Conservation (phyloP, 2,329 filamentous ascomycete genomes). For the Beauveria asiatica region DNA sequence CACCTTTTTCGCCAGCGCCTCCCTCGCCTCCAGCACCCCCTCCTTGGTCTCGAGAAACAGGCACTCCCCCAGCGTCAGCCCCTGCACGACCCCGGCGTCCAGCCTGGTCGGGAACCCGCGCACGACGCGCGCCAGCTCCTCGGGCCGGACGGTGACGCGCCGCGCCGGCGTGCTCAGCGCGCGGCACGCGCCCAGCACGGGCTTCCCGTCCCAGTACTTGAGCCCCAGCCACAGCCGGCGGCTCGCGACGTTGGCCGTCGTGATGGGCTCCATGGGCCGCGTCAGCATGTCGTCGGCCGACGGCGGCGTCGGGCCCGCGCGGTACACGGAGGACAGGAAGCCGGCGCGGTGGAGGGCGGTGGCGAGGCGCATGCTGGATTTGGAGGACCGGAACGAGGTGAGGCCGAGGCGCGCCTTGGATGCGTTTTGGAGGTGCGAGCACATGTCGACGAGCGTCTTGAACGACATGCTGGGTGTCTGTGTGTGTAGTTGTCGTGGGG, state of each 20-base stretch:
- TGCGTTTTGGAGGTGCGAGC: constrained; percentile 87
- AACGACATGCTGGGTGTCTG: constrained; percentile 38
- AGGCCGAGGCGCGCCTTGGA: constrained; percentile 74
- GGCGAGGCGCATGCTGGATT: constrained; percentile 67
- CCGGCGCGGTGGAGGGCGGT: constrained; percentile 75
- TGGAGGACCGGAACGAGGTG: constrained; percentile 73
- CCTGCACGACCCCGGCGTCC: constrained; percentile 60
- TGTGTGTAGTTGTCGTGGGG: background rate
- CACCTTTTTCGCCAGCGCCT: constrained; percentile 70
- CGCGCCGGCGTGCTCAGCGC: constrained; percentile 68
- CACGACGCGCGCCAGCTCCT: constrained; percentile 55
- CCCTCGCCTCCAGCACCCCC: constrained; percentile 72
- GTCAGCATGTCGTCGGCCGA: constrained; percentile 36
- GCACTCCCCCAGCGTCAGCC: constrained; percentile 72
- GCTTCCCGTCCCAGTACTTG: constrained; percentile 80
- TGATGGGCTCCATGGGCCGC: constrained; percentile 48
- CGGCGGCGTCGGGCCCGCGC: constrained; percentile 52
- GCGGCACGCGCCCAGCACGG: constrained; percentile 61
- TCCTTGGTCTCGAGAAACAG: constrained; percentile 70
- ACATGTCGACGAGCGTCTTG: constrained; percentile 67
- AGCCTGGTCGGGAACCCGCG: constrained; percentile 53
- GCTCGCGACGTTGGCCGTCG: constrained; percentile 60
- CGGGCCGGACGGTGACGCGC: constrained; percentile 55
- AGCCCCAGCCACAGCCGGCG: constrained; percentile 79
- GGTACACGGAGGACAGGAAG: constrained; percentile 72